phyloP scores from a whole-genome alignment of 2,329 filamentous ascomycete species.

The Fusarium palustre region DNA sequence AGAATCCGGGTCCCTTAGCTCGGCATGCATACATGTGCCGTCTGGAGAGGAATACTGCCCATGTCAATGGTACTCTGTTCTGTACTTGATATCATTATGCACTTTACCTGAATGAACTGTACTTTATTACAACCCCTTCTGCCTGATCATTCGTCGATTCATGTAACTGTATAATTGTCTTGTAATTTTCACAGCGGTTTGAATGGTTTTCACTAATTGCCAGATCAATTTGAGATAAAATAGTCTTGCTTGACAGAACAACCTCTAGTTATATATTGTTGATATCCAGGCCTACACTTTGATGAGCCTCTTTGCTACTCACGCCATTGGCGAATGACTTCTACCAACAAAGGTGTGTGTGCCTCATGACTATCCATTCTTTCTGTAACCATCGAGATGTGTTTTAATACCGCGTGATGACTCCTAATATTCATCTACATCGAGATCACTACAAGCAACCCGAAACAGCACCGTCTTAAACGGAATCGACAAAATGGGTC shows the following conservation, averaged over 20 bases:
- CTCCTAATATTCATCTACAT: slow-evolving; percentile 15
- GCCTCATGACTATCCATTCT: background rate
- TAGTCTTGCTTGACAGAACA: background rate
- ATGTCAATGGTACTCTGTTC: background rate
- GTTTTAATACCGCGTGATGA: background rate
- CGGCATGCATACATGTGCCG: background rate
- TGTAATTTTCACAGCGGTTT: background rate
- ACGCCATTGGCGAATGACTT: background rate
- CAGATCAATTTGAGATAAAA: background rate
- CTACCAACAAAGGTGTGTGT: background rate
- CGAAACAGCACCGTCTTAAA: slow-evolving; percentile 26
- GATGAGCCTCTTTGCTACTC: background rate
- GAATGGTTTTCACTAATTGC: too few relatives aligned
- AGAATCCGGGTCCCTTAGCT: background rate
- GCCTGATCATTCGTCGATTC: background rate
- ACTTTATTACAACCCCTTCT: background rate
- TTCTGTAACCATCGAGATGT: background rate
- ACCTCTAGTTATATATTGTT: background rate
- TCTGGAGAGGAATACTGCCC: background rate
- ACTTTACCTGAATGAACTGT: background rate
- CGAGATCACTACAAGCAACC: slow-evolving; percentile 11
- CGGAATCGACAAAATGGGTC: background rate
- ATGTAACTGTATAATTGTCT: background rate
- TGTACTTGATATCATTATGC: background rate
- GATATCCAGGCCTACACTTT: background rate